A percentile compares a stretch with the other conserved stretches of the same genome.
Evolutionary conservation across 2,329 filamentous ascomycete genomes (phyloP).

Genomic region (Colletotrichum sansevieriae): DNA sequence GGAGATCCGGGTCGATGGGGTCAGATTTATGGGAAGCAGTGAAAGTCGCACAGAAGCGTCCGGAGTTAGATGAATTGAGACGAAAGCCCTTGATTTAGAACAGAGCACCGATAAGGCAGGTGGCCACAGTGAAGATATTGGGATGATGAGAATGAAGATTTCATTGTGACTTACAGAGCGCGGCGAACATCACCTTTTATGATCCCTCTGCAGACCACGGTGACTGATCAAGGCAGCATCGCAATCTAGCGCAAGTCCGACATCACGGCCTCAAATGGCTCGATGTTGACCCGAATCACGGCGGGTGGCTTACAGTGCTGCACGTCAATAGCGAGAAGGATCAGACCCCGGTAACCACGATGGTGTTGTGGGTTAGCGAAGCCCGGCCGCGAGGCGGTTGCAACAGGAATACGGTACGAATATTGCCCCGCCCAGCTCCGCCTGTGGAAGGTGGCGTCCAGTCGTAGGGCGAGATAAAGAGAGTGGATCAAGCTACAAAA

Average conservation of each 20-base stretch:
- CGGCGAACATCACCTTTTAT: constrained; percentile 2
- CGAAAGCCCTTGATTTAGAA: neutral
- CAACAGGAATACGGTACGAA: constrained; percentile 27
- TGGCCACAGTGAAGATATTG: too few relatives aligned
- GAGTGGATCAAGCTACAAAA: constrained; percentile 15
- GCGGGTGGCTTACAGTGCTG: constrained; percentile 8
- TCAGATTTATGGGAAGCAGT: neutral
- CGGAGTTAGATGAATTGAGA: neutral
- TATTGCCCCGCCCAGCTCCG: constrained; percentile 19
- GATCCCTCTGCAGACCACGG: neutral
- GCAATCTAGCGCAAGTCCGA: neutral
- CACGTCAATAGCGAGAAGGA: neutral
- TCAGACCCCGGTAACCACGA: neutral
- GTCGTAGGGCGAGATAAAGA: neutral
- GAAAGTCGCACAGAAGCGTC: neutral
- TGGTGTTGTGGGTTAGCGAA: neutral
- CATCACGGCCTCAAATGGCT: neutral
- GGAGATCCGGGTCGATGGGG: neutral
- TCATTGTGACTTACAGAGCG: neutral
- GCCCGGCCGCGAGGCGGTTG: neutral
- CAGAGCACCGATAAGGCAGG: neutral
- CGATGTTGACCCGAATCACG: constrained; percentile 28
- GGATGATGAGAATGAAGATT: neutral
- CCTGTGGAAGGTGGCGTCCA: constrained; percentile 30
- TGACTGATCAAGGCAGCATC: neutral